phyloP scores from a whole-genome alignment of 179 eudicot species.

The Spergularia azorica region DNA sequence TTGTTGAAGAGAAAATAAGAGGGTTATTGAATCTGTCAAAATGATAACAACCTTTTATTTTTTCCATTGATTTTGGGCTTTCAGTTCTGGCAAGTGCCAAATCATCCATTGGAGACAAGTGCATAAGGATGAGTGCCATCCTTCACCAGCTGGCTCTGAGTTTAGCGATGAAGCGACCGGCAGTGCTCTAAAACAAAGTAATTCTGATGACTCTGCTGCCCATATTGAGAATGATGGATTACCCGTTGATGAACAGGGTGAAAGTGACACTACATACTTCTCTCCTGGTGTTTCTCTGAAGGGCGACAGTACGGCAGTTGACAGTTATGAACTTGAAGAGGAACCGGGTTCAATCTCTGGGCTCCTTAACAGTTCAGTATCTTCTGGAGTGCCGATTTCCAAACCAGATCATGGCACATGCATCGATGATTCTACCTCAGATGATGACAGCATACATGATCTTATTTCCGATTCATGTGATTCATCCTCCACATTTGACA shows the following conservation, averaged over 20 bases:
- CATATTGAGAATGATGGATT: conserved; percentile 25
- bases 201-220: conserved; percentile 21
- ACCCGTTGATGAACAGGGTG: conserved; percentile 26
- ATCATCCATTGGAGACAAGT: conserved; percentile 92
- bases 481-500: conserved; percentile 28
- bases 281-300: conserved; percentile 22
- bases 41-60: neutral
- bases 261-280: conserved; percentile 21
- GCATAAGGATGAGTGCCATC: conserved; percentile 78
- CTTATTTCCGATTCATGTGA: conserved; percentile 29
- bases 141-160: conserved; percentile 30
- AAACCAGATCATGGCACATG: conserved; percentile 25
- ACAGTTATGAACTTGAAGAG: conserved; percentile 26
- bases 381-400: conserved; percentile 23
- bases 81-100: conserved; percentile 95
- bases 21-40: neutral
- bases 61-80: conserved; percentile 18
- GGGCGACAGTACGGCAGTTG: conserved; percentile 27
- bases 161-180: conserved; percentile 34
- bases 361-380: conserved; percentile 13
- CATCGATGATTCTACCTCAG: conserved; percentile 28
- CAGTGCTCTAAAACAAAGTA: conserved; percentile 32
- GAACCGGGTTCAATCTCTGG: conserved; percentile 15
- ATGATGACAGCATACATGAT: conserved; percentile 37
- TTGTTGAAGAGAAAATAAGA: neutral